phyloP scores from a whole-genome alignment of 129 eudicot species.

The Lactuca sativa region DNA sequence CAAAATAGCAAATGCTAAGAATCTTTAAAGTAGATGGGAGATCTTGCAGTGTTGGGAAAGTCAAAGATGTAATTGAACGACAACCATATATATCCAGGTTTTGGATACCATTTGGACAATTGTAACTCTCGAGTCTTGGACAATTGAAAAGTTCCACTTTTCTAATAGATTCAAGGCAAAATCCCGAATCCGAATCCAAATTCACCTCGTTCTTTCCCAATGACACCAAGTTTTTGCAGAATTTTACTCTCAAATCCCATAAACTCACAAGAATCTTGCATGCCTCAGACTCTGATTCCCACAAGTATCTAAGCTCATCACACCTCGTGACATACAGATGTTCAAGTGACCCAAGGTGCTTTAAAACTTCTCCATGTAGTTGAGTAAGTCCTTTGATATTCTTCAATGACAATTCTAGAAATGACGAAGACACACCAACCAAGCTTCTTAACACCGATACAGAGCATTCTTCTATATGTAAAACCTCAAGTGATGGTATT shows the following conservation, averaged over 20 bases:
- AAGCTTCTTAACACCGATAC: constrained; percentile 14
- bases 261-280: constrained; percentile 18
- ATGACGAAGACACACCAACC: constrained; percentile 11
- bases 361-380: constrained; percentile 11
- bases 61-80: constrained; percentile 6
- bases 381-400: constrained; percentile 25
- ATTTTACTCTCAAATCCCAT: constrained; percentile 5
- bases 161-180: neutral
- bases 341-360: constrained; percentile 18
- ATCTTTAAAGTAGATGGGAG: constrained; percentile 20
- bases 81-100: constrained; percentile 1
- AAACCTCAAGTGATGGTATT: constrained; percentile 17
- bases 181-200: neutral
- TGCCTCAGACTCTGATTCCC: constrained; percentile 24
- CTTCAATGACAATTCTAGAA: neutral
- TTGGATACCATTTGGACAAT: constrained; percentile 7
- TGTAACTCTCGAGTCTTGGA: constrained; percentile 15
- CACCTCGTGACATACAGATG: constrained; percentile 1
- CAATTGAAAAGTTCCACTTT: constrained; percentile 2
- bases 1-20: neutral
- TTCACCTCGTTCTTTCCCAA: constrained; percentile 17
- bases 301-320: constrained; percentile 21
- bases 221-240: constrained; percentile 20
- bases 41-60: constrained; percentile 7
- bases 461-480: constrained; percentile 4